These are phyloP conservation scores for Schizochytrium sp. DNA, from an alignment of 108 stramenopile genomes.

Conservation along the genomic window DNA sequence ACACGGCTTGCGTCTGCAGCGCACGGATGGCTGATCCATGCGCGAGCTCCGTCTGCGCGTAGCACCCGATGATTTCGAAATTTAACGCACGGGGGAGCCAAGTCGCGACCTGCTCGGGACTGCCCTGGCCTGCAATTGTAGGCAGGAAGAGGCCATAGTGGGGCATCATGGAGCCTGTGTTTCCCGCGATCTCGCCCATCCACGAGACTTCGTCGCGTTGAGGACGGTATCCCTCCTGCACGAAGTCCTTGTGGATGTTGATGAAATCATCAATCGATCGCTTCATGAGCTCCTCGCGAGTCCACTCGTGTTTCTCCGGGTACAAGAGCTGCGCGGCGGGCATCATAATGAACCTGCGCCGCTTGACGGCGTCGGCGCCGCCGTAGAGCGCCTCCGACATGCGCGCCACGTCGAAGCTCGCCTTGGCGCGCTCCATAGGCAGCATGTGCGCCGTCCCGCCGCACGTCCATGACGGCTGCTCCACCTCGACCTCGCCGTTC, in stretches of 20 bases:
- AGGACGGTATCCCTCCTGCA: neutral
- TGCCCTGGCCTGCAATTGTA: slow-evolving; percentile 67
- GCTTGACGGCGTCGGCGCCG: neutral
- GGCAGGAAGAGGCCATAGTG: slow-evolving; percentile 90
- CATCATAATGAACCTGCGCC: neutral
- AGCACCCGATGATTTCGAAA: slow-evolving; percentile 87
- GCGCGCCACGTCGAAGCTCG: neutral
- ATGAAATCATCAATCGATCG: neutral
- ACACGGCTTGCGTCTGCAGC: slow-evolving; percentile 88
- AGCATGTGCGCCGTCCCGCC: neutral
- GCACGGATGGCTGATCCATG: slow-evolving; percentile 84
- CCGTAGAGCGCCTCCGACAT: slow-evolving; percentile 12
- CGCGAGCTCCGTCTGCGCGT: slow-evolving; percentile 88
- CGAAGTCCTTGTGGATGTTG: neutral
- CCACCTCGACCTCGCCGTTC: neutral
- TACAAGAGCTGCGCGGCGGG: neutral
- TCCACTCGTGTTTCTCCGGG: neutral
- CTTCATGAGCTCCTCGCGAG: slow-evolving; percentile 12
- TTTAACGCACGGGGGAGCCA: slow-evolving; percentile 83
- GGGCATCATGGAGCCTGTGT: slow-evolving; percentile 14
- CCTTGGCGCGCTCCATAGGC: neutral
- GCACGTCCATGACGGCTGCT: neutral
- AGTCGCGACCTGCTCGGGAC: slow-evolving; percentile 70
- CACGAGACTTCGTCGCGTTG: neutral
- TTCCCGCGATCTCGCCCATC: slow-evolving; percentile 16